Base-by-base conservation (phyloP, 768 basidiomycete genomes). In the Candolleomyces eurysporus region DNA sequence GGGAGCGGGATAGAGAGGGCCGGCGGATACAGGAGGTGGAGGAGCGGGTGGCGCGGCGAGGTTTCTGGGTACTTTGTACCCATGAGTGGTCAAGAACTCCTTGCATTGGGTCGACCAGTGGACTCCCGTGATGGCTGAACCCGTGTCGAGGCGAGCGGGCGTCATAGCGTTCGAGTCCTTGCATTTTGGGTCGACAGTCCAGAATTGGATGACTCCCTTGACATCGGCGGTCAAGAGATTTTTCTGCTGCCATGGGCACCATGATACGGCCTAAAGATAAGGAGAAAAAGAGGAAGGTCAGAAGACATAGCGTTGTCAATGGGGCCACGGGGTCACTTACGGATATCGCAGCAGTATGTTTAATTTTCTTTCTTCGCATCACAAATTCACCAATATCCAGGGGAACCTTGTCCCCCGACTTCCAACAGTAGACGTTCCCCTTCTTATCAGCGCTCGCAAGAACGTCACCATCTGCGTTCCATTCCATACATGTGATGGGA, bases 241-340 rank as follows among this genome's bases (percentile, higher is more conserved):
- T 17, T 86, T 87, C 0, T 87, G 81, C 68, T 92, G 86, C 94
- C 94, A 96, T 0, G 94, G 91, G 63, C 89, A 93, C 88, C 94
- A 96, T 0, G 92, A 88, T 57, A 96, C 75, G 0, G 94, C 92
- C 91, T 92, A 64, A 14, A 60, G 36, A 31, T 61, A 58, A 17
- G 40, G 13, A 40, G 22, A n/a, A 60, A 32, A 40, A 26, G 26
- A 40, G 22, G 11, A 57, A 26, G 26, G 13, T 60, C 49, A 58
- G 48, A 48, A 26, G 26, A 58, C 59, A 10, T n/a, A 59, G 59
- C 30, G 19, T 46, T 19, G 19, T n/a, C n/a, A n/a, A n/a, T n/a
- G n/a, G n/a, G n/a, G n/a, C n/a, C n/a, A 42, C 13, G 11, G 49
- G 9, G 8, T 16, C 5, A 48, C 59, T 42, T 49, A 66, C 65